Conservation (phyloP, 345 rosid species). For the Brassica carinata region DNA sequence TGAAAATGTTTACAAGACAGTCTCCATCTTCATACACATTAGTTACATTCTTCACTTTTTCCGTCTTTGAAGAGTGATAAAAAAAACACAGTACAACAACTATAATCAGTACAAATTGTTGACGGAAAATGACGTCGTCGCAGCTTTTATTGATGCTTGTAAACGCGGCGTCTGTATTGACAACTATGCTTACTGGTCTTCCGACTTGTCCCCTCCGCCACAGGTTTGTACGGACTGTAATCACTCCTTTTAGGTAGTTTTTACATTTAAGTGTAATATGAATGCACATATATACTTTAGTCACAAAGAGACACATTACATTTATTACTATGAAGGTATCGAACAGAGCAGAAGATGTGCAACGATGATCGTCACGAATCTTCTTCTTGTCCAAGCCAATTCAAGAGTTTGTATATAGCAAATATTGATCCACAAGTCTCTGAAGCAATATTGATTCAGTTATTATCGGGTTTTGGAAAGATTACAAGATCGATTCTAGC, state of each 20-base stretch:
- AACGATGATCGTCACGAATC: slow-evolving; percentile 3
- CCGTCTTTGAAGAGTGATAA: neutral
- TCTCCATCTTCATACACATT: neutral
- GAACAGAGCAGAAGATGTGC: slow-evolving; percentile 16
- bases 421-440: slow-evolving; percentile 27
- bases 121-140: slow-evolving; percentile 15
- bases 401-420: slow-evolving; percentile 20
- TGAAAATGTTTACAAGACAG: neutral
- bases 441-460: slow-evolving; percentile 20
- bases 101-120: neutral
- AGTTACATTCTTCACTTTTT: neutral
- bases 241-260: slow-evolving; percentile 2
- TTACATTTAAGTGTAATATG: neutral
- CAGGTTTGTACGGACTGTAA: slow-evolving; percentile 23
- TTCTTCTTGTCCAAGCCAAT: slow-evolving; percentile 12
- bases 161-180: slow-evolving; percentile 2
- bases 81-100: neutral
- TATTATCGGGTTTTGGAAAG: slow-evolving; percentile 22
- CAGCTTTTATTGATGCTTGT: slow-evolving; percentile 1
- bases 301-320: slow-evolving; percentile 1
- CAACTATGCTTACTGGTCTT: slow-evolving; percentile 1
- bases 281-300: neutral
- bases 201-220: slow-evolving; percentile 17
- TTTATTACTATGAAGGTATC: slow-evolving; percentile 13
- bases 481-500: slow-evolving; percentile 10